Conservation (phyloP, 2,329 filamentous ascomycete genomes). For the Cercospora brassicicola region DNA sequence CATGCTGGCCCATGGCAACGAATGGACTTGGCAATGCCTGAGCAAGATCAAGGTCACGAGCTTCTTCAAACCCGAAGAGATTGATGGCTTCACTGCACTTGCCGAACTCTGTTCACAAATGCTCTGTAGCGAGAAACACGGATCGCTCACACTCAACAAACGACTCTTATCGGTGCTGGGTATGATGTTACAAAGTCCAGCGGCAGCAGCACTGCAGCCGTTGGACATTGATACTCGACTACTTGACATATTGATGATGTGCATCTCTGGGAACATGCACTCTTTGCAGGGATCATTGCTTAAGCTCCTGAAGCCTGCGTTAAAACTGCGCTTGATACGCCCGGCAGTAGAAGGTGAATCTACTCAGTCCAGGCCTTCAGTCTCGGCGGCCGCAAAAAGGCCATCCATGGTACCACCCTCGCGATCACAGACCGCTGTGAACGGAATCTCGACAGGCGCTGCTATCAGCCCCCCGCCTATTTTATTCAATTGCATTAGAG, state of each 20-base stretch:
- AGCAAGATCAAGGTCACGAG: constrained; percentile 7
- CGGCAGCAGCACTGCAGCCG: constrained; percentile 20
- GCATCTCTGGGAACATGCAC: constrained; percentile 25
- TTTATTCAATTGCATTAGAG: constrained; percentile 80
- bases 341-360: not conserved
- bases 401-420: constrained; percentile 4
- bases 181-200: constrained; percentile 26
- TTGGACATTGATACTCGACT: constrained; percentile 33
- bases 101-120: constrained; percentile 27
- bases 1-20: constrained; percentile 62
- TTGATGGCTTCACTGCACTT: constrained; percentile 27
- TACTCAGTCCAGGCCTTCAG: not conserved
- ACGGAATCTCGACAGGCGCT: not conserved
- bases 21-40: constrained; percentile 33
- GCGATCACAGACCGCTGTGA: constrained; percentile 7
- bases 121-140: constrained; percentile 23
- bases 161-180: constrained; percentile 27
- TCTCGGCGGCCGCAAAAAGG: constrained; percentile 3
- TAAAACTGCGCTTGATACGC: constrained; percentile 57
- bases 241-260: constrained; percentile 28
- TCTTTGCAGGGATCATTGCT: constrained; percentile 58
- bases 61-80: constrained; percentile 6
- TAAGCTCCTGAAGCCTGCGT: constrained; percentile 71
- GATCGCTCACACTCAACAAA: constrained; percentile 20
- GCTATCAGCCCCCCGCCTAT: constrained; percentile 58